These are phyloP conservation scores for Stellera chamaejasme DNA, from an alignment of 345 rosid genomes.

Conservation along the genomic window DNA sequence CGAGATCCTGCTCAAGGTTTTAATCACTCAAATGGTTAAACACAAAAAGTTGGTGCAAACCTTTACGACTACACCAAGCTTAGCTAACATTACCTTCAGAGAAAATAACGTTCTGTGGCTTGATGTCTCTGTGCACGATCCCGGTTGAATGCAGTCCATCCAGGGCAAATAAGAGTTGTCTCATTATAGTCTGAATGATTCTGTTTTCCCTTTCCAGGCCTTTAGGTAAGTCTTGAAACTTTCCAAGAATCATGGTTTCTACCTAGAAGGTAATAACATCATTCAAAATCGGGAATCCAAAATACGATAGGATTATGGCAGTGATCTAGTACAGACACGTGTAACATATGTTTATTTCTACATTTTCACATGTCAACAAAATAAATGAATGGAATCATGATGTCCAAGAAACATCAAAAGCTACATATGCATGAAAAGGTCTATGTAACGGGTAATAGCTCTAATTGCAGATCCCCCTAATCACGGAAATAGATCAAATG, in stretches of 20 bases:
- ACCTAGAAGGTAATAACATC: constrained; percentile 41
- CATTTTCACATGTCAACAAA: no score
- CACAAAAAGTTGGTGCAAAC: constrained; percentile 1
- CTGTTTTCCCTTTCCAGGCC: constrained; percentile 81
- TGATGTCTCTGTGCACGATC: constrained; percentile 89
- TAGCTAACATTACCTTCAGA: constrained; percentile 64
- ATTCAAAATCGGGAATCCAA: neutral
- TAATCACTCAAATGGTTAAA: neutral
- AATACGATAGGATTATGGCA: no score
- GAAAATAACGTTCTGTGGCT: constrained; percentile 90
- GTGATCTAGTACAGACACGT: no score
- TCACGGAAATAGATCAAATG: no score
- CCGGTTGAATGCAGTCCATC: constrained; percentile 98
- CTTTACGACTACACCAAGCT: neutral
- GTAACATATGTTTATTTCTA: no score
- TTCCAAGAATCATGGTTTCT: constrained; percentile 70
- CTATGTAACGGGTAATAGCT: no score
- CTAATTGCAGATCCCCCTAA: no score
- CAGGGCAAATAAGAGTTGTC: constrained; percentile 82
- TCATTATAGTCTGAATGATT: constrained; percentile 83
- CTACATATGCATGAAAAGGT: no score
- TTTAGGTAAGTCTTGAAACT: constrained; percentile 73
- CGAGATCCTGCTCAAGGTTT: constrained; percentile 61
- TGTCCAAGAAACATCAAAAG: no score
- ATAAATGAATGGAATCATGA: no score